Evolutionary conservation across 164 flowering plant species (phyloP).

Genomic region (Santalum album): DNA sequence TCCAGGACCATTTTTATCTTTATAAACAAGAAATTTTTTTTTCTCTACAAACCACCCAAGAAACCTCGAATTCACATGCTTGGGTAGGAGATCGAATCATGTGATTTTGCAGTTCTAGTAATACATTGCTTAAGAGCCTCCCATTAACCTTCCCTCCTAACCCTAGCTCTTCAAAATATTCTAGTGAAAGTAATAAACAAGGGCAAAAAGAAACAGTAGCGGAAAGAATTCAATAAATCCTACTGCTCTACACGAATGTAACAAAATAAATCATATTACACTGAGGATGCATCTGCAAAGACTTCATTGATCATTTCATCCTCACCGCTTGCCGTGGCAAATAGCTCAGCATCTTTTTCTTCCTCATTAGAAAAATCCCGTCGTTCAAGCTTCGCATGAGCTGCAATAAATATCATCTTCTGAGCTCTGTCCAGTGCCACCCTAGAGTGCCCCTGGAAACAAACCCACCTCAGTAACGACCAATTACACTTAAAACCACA

Average conservation of each 20-base stretch:
- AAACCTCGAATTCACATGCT: conserved; percentile 6
- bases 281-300: conserved; percentile 29
- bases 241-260: conserved; percentile 12
- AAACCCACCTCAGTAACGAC: conserved; percentile 31
- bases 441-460: conserved; percentile 29
- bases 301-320: conserved; percentile 37
- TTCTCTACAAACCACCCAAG: conserved; percentile 6
- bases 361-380: conserved; percentile 33
- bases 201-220: neutral
- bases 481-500: conserved; percentile 31
- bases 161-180: conserved; percentile 7
- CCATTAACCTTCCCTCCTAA: conserved; percentile 8
- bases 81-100: conserved; percentile 11
- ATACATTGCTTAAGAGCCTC: conserved; percentile 3
- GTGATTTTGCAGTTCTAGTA: neutral
- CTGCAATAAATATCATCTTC: conserved; percentile 46
- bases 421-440: conserved; percentile 38
- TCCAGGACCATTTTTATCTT: conserved; percentile 6
- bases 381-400: conserved; percentile 37
- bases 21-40: conserved; percentile 7
- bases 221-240: conserved; percentile 16
- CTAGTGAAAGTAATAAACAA: conserved; percentile 1
- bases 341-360: conserved; percentile 40
- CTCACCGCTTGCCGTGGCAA: conserved; percentile 21
- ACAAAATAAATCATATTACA: conserved; percentile 22